A percentile compares a stretch with the other conserved stretches of the same genome.
phyloP scores from a whole-genome alignment of 306 rosid species.

The Prinsepia uniflora region DNA sequence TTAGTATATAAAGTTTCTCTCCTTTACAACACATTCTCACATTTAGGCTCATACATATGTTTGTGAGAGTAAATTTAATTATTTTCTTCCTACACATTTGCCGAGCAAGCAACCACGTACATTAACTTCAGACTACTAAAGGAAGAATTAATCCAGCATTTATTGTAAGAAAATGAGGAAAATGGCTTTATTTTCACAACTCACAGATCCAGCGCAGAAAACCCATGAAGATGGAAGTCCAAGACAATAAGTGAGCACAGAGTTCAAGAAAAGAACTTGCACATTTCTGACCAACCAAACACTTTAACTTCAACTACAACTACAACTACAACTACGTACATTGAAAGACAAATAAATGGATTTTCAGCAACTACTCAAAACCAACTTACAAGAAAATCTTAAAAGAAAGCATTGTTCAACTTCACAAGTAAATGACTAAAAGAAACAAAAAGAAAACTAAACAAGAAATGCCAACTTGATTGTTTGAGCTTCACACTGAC shows the following conservation, averaged over 20 bases:
- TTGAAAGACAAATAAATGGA: background rate
- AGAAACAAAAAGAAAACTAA: background rate
- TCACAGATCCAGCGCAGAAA: slow-evolving; percentile 31
- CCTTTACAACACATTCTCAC: background rate
- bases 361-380: slow-evolving; percentile 49
- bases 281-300: background rate
- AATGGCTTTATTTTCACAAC: slow-evolving; percentile 12
- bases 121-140: background rate
- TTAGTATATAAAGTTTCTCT: background rate
- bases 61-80: background rate
- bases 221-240: slow-evolving; percentile 9
- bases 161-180: background rate
- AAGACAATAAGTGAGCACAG: slow-evolving; percentile 36
- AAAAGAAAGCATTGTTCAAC: slow-evolving; percentile 19
- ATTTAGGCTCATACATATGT: background rate
- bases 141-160: slow-evolving; percentile 20
- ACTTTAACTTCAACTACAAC: slow-evolving; percentile 35
- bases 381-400: slow-evolving; percentile 36
- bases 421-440: slow-evolving; percentile 9
- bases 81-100: slow-evolving; percentile 24
- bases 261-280: slow-evolving; percentile 26
- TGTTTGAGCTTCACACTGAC: slow-evolving; percentile 19
- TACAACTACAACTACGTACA: background rate
- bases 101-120: slow-evolving; percentile 31
- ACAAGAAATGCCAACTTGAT: slow-evolving; percentile 25